Evolutionary conservation across 495 filamentous ascomycete genomes (phyloP), one percentile per base, ranked within the genome.

Genomic region (Penicillium cinerascens): DNA sequence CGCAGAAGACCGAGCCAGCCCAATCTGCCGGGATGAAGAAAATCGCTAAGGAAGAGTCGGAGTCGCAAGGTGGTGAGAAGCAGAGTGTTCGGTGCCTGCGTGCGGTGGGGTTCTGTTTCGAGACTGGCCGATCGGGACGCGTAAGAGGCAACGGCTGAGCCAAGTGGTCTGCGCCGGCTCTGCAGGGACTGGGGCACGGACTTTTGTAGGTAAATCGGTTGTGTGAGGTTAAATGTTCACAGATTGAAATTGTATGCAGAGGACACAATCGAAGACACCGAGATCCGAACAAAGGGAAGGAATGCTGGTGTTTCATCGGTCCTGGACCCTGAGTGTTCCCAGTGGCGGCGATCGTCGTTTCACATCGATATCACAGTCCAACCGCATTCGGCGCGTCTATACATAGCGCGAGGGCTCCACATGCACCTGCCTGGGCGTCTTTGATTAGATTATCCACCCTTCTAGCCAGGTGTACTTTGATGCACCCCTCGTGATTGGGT

Each of bases 81-180:
- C n/a, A 38, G 42, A 38, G 41, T 58, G 58, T 60, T 59, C 49
- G 56, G 58, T 63, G 56, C 59, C 62, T 65, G 62, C 62, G 63
- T 66, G 60, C 63, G 63, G 63, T 66, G 63, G 63, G 60, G 63
- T 61, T 63, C 63, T 60, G 60, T 61, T 66, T 66, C 57, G 58
- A 66, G 63, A 33, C 56, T 54, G 60, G 54, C 63, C 60, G 56
- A 63, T 56, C 60, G 56, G 61, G 63, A 63, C 59, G 63, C 60
- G 63, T 63, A 65, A 59, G 61, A 59, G 29, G 44, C 18, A 47
- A 54, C 51, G 51, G 51, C 51, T 42, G 51, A 54, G 44, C 18
- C 4, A 39, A 39, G 37, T 39, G 37, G 37, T 39, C 18, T 8
- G 37, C 37, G 18, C 16, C 36, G 36, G 16, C 37, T 39, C 37